Evolutionary conservation across 2,329 filamentous ascomycete species (phyloP), one percentile per base, ranked within the genome.

Genomic region (Claviceps capensis): DNA sequence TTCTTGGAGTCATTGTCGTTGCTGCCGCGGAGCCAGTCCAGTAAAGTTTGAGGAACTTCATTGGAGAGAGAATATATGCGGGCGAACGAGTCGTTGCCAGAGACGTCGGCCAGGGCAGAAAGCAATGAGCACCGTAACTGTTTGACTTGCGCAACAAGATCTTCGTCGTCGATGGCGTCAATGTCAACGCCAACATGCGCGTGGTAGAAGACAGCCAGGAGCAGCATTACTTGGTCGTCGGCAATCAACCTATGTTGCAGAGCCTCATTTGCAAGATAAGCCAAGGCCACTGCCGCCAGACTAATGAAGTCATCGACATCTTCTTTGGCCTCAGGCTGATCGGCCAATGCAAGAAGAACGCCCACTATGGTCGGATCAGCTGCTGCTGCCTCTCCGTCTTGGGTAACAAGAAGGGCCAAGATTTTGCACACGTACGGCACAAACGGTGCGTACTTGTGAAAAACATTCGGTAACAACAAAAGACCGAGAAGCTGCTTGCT

Each of bases 401-500:
- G 77, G 1, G 65, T 65, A 17, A 73, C 68, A 4, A 83, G 67
- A 16, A 83, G 66, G 19, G 71, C 71, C 3, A 83, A 63, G 19
- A 81, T 70, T 61, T 77, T 81, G 69, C 74, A 78, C 52, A 78
- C 71, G 55, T 81, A 73, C 44, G 67, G 68, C 36, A 82, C 62
- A 34, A 76, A 70, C 2, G 69, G 62, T 44, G 66, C 64, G 48
- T 66, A 71, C 26, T 70, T 60, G 17, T 34, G 30, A 11, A 64
- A 61, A 19, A 76, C 61, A 5, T 67, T 67, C 0, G 74, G 70
- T 2, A 72, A 69, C 0, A 70, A 68, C 16, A 82, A 64, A 16
- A 81, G 67, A 11, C 67, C 61, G 40, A 79, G 65, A 38, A 83
- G 69, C 5, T 69, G 66, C 16, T 62, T 65, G 55, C 72, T 79